Percentiles rank a stretch among this genome's conserved stretches.
phyloP scores from a whole-genome alignment of 2,329 filamentous ascomycete species.

The Fusarium subtropicale region DNA sequence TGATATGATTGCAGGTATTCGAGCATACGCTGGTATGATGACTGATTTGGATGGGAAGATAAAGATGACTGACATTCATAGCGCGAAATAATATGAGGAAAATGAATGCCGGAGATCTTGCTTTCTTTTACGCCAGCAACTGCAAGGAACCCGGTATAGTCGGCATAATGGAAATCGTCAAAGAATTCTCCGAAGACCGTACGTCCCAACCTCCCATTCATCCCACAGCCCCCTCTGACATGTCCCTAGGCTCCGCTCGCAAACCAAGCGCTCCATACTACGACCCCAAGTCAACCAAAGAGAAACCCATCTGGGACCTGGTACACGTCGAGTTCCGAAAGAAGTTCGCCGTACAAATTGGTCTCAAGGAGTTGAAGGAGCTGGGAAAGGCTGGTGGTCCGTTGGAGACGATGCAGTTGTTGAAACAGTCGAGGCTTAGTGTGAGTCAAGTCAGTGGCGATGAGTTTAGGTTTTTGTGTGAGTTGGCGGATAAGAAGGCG shows the following conservation, averaged over 20 bases:
- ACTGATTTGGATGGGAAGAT: rapidly evolving
- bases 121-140: conserved; percentile 98
- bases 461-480: conserved; percentile 74
- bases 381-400: conserved; percentile 66
- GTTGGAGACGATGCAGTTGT: conserved; percentile 81
- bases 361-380: conserved; percentile 76
- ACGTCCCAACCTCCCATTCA: conserved; percentile 44
- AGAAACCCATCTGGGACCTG: conserved; percentile 77
- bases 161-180: conserved; percentile 88
- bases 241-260: conserved; percentile 48
- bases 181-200: conserved; percentile 85
- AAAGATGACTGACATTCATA: conserved; percentile 19
- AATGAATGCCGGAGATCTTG: conserved; percentile 92
- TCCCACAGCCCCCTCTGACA: rapidly evolving
- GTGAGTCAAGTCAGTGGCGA: conserved; percentile 74
- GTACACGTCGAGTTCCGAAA: conserved; percentile 89
- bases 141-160: conserved; percentile 90
- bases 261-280: conserved; percentile 74
- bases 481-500: conserved; percentile 61
- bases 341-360: conserved; percentile 80
- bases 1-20: conserved; percentile 55
- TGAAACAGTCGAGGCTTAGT: conserved; percentile 85
- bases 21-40: conserved; percentile 59
- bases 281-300: conserved; percentile 75
- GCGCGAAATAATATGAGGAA: conserved; percentile 90